phyloP scores from a whole-genome alignment of 148 eudicot genomes.

The Gaultheria prostrata region DNA sequence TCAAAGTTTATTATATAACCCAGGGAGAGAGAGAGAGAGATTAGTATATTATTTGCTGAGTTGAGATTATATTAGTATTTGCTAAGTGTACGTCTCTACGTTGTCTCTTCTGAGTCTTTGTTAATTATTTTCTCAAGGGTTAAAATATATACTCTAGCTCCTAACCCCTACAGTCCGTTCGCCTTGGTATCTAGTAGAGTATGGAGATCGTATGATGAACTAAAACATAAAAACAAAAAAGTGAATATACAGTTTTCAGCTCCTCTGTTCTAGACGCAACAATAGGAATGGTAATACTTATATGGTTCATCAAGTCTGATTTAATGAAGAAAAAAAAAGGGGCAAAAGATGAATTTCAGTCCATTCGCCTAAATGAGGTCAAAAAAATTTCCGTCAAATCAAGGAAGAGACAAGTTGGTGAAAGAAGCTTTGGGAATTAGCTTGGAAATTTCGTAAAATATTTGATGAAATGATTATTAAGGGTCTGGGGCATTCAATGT shows the following conservation, averaged over 20 bases:
- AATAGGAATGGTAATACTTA: background rate
- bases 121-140: too few relatives aligned
- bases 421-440: constrained; percentile 2
- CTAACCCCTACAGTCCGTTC: background rate
- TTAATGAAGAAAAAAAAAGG: too few relatives aligned
- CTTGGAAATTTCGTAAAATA: background rate
- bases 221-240: background rate
- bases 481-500: too few relatives aligned
- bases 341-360: background rate
- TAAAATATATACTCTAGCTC: background rate
- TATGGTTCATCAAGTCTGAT: background rate
- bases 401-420: background rate
- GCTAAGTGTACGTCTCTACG: background rate
- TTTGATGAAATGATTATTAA: too few relatives aligned
- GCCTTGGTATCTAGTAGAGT: background rate
- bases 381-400: background rate
- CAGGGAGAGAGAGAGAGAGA: background rate
- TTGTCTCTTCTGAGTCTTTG: background rate
- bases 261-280: background rate
- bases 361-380: background rate
- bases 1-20: too few relatives aligned
- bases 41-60: too few relatives aligned
- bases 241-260: background rate
- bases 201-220: background rate
- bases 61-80: too few relatives aligned